Evolutionary conservation across 352 stramenopile species (phyloP), one percentile per base, ranked within the genome.

Genomic region (Pythium plurisporium): DNA sequence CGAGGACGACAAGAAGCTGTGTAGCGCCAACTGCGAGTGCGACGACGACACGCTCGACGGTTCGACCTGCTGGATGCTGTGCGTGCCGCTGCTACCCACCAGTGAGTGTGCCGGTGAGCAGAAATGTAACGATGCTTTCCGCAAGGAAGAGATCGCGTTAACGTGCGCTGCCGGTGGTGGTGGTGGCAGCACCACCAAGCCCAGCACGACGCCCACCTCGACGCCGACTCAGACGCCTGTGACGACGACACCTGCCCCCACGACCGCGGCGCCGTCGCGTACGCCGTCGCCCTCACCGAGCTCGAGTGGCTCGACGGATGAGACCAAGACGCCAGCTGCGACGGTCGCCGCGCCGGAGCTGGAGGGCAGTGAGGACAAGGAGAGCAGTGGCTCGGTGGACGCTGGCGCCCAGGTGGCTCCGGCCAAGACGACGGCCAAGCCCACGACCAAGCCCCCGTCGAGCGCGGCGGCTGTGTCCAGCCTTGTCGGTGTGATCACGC

Each of bases 11-110:
- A 26, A 57, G 44, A 53, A 45, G 31, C 25, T 57, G 23, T 69
- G 62, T 36, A 45, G 40, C 22, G 41, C 30, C 17, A 59, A 64
- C 31, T 69, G 62, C 23, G 36, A 62, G 33, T 69, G 62, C 27
- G 62, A 65, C 27, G 41, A 45, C 26, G 19, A 36, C 43, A 46
- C 30, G 4, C 10, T n/a, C 5, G 45, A 56, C 25, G 62, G 45
- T 3, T 52, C 42, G n/a, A 25, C 11, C 5, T 69, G 62, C 50
- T 69, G 62, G 62, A 69, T 69, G 62, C 55, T 69, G 23, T 69
- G 62, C 19, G 62, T 69, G 50, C 49, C 62, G 22, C 12, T 54
- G 5, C 8, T 69, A 9, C 26, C 55, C 29, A 68, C 51, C 5
- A 46, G 36, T 29, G 51, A 64, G 8, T 69, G 62, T 44, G n/a